Evolutionary conservation across 257 asterid genomes (phyloP).

Genomic region (Pogostemon cablin): DNA sequence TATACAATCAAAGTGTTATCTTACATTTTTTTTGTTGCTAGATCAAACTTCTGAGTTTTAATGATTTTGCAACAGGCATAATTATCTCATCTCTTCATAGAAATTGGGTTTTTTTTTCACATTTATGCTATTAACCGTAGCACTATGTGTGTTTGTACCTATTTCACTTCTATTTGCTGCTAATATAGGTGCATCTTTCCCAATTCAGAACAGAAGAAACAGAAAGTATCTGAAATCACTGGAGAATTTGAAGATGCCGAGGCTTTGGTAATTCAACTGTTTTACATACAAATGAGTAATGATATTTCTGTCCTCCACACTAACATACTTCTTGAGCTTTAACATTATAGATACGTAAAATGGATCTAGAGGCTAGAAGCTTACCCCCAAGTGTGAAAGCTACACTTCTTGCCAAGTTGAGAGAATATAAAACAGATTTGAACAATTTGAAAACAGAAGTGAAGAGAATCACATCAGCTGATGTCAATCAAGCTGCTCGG

Average conservation of each 20-base stretch:
- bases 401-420: constrained; percentile 71
- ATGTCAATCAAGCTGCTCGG: constrained; percentile 61
- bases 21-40: not conserved
- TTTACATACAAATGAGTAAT: constrained; percentile 6
- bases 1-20: not conserved
- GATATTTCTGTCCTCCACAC: not conserved
- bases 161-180: constrained; percentile 19
- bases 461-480: constrained; percentile 66
- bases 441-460: constrained; percentile 74
- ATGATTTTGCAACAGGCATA: not conserved
- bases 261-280: constrained; percentile 47
- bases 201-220: constrained; percentile 67
- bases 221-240: constrained; percentile 55
- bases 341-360: constrained; percentile 67
- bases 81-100: not conserved
- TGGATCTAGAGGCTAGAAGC: constrained; percentile 93
- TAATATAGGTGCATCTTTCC: constrained; percentile 19
- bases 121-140: not conserved
- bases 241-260: constrained; percentile 68
- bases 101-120: not conserved
- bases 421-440: constrained; percentile 81
- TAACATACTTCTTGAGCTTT: constrained; percentile 10
- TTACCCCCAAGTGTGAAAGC: constrained; percentile 75
- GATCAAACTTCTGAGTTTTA: not conserved
- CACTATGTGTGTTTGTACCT: not conserved